A percentile compares a stretch with the other conserved stretches of the same genome.
Evolutionary conservation across 306 rosid species (phyloP).

Genomic region (Vigna radiata): DNA sequence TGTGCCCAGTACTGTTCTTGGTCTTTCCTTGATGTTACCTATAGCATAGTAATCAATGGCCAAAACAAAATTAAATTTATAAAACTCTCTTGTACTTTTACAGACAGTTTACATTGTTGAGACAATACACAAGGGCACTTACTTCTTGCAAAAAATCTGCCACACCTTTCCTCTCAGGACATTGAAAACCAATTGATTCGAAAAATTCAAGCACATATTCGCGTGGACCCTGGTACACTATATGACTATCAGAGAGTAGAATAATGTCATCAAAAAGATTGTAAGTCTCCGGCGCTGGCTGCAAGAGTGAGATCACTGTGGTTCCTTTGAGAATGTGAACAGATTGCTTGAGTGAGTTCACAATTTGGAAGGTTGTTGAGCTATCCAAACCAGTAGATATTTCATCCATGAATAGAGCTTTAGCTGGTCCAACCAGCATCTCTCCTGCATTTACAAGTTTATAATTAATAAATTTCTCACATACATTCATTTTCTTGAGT

Average conservation of each 20-base stretch:
- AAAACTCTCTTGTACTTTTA: neutral
- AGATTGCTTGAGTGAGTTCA: neutral
- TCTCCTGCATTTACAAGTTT: neutral
- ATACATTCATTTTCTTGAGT: too few species aligned
- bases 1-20: constrained; percentile 64
- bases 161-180: too few species aligned
- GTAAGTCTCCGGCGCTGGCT: neutral
- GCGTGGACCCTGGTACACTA: too few species aligned
- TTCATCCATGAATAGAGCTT: neutral
- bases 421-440: neutral
- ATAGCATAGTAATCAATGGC: neutral
- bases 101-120: neutral
- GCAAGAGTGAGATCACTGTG: neutral
- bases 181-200: too few species aligned
- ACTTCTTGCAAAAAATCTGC: too few species aligned
- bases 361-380: neutral
- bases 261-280: neutral
- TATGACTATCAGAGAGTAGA: too few species aligned
- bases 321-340: neutral
- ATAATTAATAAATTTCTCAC: too few species aligned
- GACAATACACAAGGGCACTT: too few species aligned
- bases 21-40: constrained; percentile 55
- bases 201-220: too few species aligned
- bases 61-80: neutral
- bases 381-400: neutral